Evolutionary conservation across 2,329 filamentous ascomycete species (phyloP).

Genomic region (Dryadomyces sulphureus): DNA sequence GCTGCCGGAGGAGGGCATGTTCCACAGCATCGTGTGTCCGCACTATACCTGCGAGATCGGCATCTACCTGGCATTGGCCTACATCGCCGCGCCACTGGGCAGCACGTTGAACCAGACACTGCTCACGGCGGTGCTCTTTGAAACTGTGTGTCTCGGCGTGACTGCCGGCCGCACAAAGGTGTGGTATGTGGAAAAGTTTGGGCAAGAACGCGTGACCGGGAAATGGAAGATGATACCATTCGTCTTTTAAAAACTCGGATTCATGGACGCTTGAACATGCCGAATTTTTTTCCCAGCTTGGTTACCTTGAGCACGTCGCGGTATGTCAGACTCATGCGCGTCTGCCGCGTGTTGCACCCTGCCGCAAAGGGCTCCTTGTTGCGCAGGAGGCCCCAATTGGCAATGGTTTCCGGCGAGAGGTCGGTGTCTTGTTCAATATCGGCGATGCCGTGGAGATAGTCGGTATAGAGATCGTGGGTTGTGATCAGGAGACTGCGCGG

Average conservation of each 20-base stretch:
- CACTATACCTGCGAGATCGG: constrained; percentile 85
- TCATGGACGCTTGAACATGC: constrained; percentile 20
- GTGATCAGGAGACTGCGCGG: constrained; percentile 68
- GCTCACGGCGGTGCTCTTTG: constrained; percentile 55
- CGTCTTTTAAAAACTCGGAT: constrained; percentile 30
- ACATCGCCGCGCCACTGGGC: constrained; percentile 57
- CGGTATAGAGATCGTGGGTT: constrained; percentile 49
- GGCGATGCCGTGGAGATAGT: constrained; percentile 62
- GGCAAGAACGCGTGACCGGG: constrained; percentile 40
- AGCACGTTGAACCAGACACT: constrained; percentile 57
- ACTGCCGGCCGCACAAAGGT: constrained; percentile 63
- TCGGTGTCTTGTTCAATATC: constrained; percentile 50
- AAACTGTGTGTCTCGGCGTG: constrained; percentile 63
- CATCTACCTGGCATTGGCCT: constrained; percentile 65
- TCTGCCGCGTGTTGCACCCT: constrained; percentile 42
- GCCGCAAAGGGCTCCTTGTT: constrained; percentile 28
- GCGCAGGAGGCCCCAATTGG: constrained; percentile 57
- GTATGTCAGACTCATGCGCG: constrained; percentile 62
- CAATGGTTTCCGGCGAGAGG: constrained; percentile 45
- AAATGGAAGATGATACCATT: constrained; percentile 68
- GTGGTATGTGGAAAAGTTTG: constrained; percentile 72
- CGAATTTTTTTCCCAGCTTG: constrained; percentile 54
- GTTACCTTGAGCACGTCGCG: constrained; percentile 76
- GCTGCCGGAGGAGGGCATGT: constrained; percentile 59
- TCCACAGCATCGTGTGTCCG: constrained; percentile 61